Percentiles rank a stretch among this genome's conserved stretches.
phyloP scores from a whole-genome alignment of 1,284 basidiomycete genomes.

The Leccinum insolens region DNA sequence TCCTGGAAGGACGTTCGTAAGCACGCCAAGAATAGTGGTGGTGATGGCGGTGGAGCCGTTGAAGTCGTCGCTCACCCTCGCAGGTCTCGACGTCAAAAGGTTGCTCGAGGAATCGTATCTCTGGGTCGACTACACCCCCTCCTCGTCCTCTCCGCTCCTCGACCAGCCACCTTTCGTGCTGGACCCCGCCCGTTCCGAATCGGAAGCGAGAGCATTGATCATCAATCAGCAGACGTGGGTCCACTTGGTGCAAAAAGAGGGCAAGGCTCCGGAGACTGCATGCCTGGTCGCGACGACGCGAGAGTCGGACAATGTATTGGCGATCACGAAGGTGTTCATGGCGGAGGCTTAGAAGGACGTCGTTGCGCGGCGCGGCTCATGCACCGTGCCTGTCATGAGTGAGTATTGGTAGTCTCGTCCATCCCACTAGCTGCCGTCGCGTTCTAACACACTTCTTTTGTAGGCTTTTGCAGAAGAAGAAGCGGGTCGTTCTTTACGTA shows the following conservation, averaged over 20 bases:
- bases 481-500: conserved; percentile 53
- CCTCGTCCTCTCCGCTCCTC: not conserved
- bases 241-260: conserved; percentile 41
- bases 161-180: conserved; percentile 45
- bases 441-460: not conserved
- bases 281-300: conserved; percentile 63
- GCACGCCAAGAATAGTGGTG: conserved; percentile 88
- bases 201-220: conserved; percentile 40
- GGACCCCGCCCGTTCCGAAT: not conserved
- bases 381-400: conserved; percentile 45
- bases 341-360: conserved; percentile 39
- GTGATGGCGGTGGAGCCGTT: conserved; percentile 76
- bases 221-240: conserved; percentile 60
- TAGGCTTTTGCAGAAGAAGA: conserved; percentile 38
- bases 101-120: too few relatives aligned
- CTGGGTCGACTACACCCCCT: too few relatives aligned
- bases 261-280: conserved; percentile 46
- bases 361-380: conserved; percentile 48
- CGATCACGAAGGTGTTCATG: conserved; percentile 57
- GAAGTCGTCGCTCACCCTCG: conserved; percentile 53
- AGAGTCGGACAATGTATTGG: conserved; percentile 42
- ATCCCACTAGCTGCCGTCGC: not conserved
- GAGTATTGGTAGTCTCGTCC: conserved; percentile 16
- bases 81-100: too few relatives aligned
- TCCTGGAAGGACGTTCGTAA: conserved; percentile 98